Evolutionary conservation across 2,329 filamentous ascomycete genomes (phyloP).

Genomic region (Nakataea oryzae): DNA sequence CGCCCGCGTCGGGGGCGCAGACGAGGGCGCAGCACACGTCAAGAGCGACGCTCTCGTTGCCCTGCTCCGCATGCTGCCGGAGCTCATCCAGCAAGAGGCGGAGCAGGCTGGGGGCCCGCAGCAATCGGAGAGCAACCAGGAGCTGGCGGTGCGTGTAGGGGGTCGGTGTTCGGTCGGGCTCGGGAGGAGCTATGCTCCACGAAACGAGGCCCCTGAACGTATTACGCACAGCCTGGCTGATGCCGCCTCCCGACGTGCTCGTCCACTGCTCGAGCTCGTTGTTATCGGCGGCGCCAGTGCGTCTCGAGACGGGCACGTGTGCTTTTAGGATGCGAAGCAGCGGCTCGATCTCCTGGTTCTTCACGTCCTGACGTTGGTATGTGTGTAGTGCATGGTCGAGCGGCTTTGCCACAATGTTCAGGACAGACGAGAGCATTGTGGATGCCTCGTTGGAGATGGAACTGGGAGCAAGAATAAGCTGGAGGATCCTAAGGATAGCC

Average conservation of each 20-base stretch:
- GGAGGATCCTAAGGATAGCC: constrained; percentile 60
- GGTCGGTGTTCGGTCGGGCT: constrained; percentile 43
- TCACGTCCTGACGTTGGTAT: constrained; percentile 56
- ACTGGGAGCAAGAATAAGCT: constrained; percentile 59
- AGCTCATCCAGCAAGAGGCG: constrained; percentile 57
- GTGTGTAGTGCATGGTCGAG: constrained; percentile 57
- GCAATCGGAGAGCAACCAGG: constrained; percentile 46
- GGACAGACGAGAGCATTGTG: constrained; percentile 59
- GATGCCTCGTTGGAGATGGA: constrained; percentile 63
- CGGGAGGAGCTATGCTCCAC: constrained; percentile 51
- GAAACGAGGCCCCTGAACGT: constrained; percentile 52
- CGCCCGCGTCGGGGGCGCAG: constrained; percentile 50
- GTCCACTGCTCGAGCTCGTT: constrained; percentile 63
- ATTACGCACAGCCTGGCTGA: constrained; percentile 46
- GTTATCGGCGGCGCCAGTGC: constrained; percentile 51
- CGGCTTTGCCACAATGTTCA: constrained; percentile 60
- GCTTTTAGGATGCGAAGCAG: constrained; percentile 56
- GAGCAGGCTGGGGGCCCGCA: constrained; percentile 52
- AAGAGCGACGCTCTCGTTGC: constrained; percentile 50
- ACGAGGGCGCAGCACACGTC: constrained; percentile 61
- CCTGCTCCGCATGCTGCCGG: constrained; percentile 43
- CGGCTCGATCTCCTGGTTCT: constrained; percentile 58
- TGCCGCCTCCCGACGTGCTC: constrained; percentile 40
- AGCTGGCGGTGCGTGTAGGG: constrained; percentile 65
- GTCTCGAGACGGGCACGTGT: constrained; percentile 45